These are phyloP conservation scores for Fusarium subglutinans DNA, from an alignment of 2,329 filamentous ascomycete genomes.

Conservation along the genomic window DNA sequence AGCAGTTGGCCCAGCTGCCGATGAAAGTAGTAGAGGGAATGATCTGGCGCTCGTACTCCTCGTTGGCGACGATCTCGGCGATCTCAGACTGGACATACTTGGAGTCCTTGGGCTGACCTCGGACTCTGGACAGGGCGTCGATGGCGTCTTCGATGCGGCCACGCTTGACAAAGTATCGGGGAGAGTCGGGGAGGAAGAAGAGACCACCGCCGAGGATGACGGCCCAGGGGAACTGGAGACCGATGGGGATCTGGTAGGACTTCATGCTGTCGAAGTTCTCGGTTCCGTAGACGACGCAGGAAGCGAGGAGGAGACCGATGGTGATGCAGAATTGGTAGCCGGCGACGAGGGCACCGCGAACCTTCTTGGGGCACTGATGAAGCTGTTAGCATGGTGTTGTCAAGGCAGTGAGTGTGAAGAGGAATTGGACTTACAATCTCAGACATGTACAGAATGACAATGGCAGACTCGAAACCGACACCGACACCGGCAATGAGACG, in stretches of 20 bases:
- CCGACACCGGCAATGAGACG: slow-evolving; percentile 36
- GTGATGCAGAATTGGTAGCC: slow-evolving; percentile 39
- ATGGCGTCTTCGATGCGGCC: slow-evolving; percentile 31
- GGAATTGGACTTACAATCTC: slow-evolving; percentile 48
- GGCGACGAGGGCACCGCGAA: slow-evolving; percentile 35
- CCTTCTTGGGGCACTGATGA: slow-evolving; percentile 29
- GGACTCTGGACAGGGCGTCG: slow-evolving; percentile 22
- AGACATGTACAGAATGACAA: slow-evolving; percentile 40
- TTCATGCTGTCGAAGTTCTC: slow-evolving; percentile 14
- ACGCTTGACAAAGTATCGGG: slow-evolving; percentile 33
- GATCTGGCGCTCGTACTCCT: slow-evolving; percentile 75
- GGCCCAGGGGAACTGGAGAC: slow-evolving; percentile 35
- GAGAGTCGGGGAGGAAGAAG: slow-evolving; percentile 35
- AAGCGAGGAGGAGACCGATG: slow-evolving; percentile 32
- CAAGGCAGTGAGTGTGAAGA: background rate
- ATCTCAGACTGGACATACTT: slow-evolving; percentile 35
- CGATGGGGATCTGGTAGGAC: slow-evolving; percentile 34
- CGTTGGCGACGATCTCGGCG: slow-evolving; percentile 75
- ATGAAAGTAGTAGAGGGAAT: background rate
- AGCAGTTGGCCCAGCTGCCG: slow-evolving; percentile 36
- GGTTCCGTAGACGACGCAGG: slow-evolving; percentile 34
- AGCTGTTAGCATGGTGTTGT: background rate
- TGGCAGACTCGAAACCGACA: slow-evolving; percentile 38
- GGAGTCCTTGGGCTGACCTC: slow-evolving; percentile 34
- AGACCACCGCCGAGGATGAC: slow-evolving; percentile 33